Evolutionary conservation across 495 filamentous ascomycete species (phyloP).

Genomic region (Annulohypoxylon bovei): DNA sequence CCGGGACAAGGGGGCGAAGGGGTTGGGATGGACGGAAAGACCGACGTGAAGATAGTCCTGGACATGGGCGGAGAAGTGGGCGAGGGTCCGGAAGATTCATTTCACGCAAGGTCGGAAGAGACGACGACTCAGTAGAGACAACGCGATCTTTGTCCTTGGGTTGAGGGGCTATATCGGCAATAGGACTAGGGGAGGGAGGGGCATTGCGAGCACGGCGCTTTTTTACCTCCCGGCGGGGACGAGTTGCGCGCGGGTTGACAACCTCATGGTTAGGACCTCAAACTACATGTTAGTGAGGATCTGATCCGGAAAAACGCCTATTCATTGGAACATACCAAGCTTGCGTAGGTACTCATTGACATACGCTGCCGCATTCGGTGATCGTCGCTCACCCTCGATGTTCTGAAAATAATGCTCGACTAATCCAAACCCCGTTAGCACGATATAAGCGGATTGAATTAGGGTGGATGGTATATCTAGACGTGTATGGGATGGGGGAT

Average conservation of each 20-base stretch:
- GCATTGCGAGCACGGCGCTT: not conserved
- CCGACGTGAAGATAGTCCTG: not conserved
- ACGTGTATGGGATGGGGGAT: not conserved
- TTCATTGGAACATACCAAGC: constrained; percentile 14
- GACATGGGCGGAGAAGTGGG: not conserved
- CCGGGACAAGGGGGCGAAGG: not conserved
- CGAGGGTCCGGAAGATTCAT: not conserved
- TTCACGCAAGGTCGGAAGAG: not conserved
- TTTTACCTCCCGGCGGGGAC: constrained; percentile 1
- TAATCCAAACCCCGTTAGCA: constrained; percentile 36
- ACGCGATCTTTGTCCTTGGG: not conserved
- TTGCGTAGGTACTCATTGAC: constrained; percentile 45
- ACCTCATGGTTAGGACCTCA: constrained; percentile 3
- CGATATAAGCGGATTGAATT: not conserved
- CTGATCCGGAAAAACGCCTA: not conserved
- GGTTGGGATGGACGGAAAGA: not conserved
- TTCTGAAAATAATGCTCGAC: constrained; percentile 61
- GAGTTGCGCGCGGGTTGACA: constrained; percentile 1
- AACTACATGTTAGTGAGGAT: not conserved
- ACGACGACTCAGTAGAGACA: not conserved
- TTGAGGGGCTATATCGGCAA: not conserved
- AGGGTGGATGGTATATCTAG: not conserved
- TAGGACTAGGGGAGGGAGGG: not conserved
- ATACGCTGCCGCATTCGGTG: constrained; percentile 43
- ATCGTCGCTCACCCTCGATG: constrained; percentile 42